Evolutionary conservation across 2,329 filamentous ascomycete species (phyloP).

Genomic region (Ascochyta lentis): DNA sequence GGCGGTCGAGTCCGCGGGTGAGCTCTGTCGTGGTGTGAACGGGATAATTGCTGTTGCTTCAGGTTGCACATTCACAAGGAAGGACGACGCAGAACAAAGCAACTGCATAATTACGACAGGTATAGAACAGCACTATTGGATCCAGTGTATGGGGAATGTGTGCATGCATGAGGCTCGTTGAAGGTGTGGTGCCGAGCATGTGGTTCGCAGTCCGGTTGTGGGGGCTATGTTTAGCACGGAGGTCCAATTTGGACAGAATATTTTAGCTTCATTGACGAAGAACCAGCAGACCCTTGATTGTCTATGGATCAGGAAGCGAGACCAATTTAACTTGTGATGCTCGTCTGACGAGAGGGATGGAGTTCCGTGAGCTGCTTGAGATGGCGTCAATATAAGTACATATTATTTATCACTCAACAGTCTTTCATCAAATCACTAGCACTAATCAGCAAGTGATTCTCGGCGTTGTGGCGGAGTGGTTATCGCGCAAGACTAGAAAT

Average conservation of each 20-base stretch:
- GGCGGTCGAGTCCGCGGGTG: background rate
- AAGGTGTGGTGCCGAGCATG: conserved; percentile 3
- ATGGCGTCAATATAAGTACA: background rate
- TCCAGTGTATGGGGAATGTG: conserved; percentile 7
- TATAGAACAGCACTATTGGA: conserved; percentile 16
- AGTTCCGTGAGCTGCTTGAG: too few relatives aligned
- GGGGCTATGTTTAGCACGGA: conserved; percentile 18
- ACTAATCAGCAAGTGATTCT: conserved; percentile 11
- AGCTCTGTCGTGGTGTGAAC: background rate
- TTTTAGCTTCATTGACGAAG: background rate
- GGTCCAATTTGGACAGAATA: background rate
- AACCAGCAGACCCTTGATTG: background rate
- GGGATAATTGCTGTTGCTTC: background rate
- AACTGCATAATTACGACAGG: conserved; percentile 7
- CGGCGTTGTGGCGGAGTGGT: conserved; percentile 51
- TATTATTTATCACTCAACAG: conserved; percentile 13
- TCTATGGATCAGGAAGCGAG: too few relatives aligned
- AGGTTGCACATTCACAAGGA: background rate
- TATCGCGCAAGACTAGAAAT: conserved; percentile 54
- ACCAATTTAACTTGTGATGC: too few relatives aligned
- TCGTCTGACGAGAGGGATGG: too few relatives aligned
- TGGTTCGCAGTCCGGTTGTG: conserved; percentile 7
- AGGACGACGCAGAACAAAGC: background rate
- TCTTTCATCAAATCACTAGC: conserved; percentile 7
- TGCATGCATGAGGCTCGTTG: conserved; percentile 12